Base-by-base conservation (phyloP, 176 grass and related monocot genomes). In the Musa troglodytarum region DNA sequence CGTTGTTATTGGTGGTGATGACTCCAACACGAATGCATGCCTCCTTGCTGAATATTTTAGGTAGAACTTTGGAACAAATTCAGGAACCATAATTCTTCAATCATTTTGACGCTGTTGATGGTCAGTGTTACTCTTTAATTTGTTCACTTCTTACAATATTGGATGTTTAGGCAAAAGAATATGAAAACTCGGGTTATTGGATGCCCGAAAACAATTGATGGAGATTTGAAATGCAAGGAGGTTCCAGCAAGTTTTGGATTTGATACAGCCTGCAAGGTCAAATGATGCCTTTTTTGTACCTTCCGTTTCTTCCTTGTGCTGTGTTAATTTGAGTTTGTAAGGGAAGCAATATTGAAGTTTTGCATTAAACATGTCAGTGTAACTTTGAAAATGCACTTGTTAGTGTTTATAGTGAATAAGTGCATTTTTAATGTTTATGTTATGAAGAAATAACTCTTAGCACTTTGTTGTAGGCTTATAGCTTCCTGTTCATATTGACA, bases 11-110 rank as follows among this genome's bases (percentile, higher is more conserved):
- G 96, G 96, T 73, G 96, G 96, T 73, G 96, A 99, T 65, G 91
- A 99, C 81, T 99, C 96, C 78, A 99, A 99, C 81, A 99, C 96
- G 22, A 99, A 99, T 67, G 96, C 96, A 25, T 99, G 96, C 73
- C 91, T 99, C 26, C 90, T 94, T 34, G 96, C 82, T 54, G 90
- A 99, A 80, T 90, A 95, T 79, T 99, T 94, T 71, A 92, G 90
- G 96, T 99, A 79, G 43, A 76, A 51, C 34, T 0, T 54, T 64
- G 16, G 76, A 8, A n/a, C 52, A 29, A 28, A 55, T 73, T 56
- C 14, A 29, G 2, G 28, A 74, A 28, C 17, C 43, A 70, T 28
- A 19, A 43, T 28, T 34, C 11, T 9, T 16, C 8, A 26, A 34
- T 29, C 51, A 28, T 57, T 56, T 56, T 14, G 51, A 55, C 2